Evolutionary conservation across 2,329 filamentous ascomycete species (phyloP).

Genomic region (Periconia digitata): DNA sequence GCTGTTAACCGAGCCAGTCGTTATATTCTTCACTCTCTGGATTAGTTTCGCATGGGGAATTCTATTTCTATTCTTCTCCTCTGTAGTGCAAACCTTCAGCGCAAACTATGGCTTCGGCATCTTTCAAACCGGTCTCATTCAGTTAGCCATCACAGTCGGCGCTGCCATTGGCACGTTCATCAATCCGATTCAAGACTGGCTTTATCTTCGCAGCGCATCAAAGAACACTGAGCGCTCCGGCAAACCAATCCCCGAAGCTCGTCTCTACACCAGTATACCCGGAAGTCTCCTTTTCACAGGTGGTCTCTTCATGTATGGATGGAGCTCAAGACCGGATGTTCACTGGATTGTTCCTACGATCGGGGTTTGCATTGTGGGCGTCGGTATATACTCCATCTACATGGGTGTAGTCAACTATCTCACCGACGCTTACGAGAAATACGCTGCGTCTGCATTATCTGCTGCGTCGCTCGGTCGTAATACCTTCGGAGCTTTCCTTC

Average conservation of each 20-base stretch:
- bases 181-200: slow-evolving; percentile 41
- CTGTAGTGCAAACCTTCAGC: slow-evolving; percentile 45
- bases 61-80: slow-evolving; percentile 47
- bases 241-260: slow-evolving; percentile 46
- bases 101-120: slow-evolving; percentile 40
- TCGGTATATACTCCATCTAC: slow-evolving; percentile 42
- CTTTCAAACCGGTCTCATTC: slow-evolving; percentile 42
- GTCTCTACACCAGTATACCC: slow-evolving; percentile 46
- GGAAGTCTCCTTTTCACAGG: slow-evolving; percentile 43
- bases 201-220: slow-evolving; percentile 30
- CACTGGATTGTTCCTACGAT: slow-evolving; percentile 34
- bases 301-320: slow-evolving; percentile 33
- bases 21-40: slow-evolving; percentile 49
- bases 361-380: slow-evolving; percentile 25
- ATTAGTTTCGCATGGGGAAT: slow-evolving; percentile 50
- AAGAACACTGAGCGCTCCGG: slow-evolving; percentile 44
- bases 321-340: slow-evolving; percentile 36
- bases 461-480: slow-evolving; percentile 51
- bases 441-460: slow-evolving; percentile 51
- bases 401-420: slow-evolving; percentile 54
- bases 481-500: slow-evolving; percentile 50
- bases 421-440: slow-evolving; percentile 52
- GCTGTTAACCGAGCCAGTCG: slow-evolving; percentile 47
- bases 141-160: slow-evolving; percentile 47
- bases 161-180: slow-evolving; percentile 46